Percentiles rank a stretch among this genome's conserved stretches.
Evolutionary conservation across 352 stramenopile species (phyloP).

Genomic region (Elongisporangium anandrum): DNA sequence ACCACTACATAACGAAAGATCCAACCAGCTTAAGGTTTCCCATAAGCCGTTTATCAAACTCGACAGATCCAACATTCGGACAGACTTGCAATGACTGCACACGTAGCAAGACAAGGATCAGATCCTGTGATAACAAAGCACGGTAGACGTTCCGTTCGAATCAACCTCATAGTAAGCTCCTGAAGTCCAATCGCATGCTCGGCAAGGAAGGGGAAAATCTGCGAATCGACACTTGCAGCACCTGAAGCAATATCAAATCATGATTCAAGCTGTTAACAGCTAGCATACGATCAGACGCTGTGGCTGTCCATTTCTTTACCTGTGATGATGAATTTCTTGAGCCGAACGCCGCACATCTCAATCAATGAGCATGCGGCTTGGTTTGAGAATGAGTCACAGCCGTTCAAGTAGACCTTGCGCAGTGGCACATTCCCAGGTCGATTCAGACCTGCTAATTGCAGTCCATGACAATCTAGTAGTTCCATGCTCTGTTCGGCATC

Average conservation of each 20-base stretch:
- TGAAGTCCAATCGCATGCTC: constrained; percentile 22
- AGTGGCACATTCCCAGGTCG: constrained; percentile 16
- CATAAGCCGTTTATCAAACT: constrained; percentile 22
- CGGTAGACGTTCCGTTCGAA: not conserved
- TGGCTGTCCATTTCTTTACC: constrained; percentile 15
- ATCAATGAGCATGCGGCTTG: constrained; percentile 33
- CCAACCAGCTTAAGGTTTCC: constrained; percentile 33
- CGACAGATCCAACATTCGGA: constrained; percentile 27
- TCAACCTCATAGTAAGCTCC: constrained; percentile 50
- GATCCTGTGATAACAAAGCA: not conserved
- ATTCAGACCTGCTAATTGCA: constrained; percentile 43
- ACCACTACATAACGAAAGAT: constrained; percentile 47
- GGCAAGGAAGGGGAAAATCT: constrained; percentile 32
- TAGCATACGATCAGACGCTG: not conserved
- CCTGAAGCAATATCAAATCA: constrained; percentile 11
- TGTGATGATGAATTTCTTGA: constrained; percentile 41
- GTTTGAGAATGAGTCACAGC: constrained; percentile 46
- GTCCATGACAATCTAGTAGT: constrained; percentile 46
- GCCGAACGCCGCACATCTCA: constrained; percentile 19
- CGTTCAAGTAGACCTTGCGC: constrained; percentile 38
- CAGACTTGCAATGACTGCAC: constrained; percentile 23
- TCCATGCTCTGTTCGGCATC: constrained; percentile 55
- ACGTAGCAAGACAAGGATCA: not conserved
- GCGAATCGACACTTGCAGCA: constrained; percentile 35
- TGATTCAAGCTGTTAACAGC: not conserved